Conservation (phyloP, 306 rosid genomes). For the Rosa persica region DNA sequence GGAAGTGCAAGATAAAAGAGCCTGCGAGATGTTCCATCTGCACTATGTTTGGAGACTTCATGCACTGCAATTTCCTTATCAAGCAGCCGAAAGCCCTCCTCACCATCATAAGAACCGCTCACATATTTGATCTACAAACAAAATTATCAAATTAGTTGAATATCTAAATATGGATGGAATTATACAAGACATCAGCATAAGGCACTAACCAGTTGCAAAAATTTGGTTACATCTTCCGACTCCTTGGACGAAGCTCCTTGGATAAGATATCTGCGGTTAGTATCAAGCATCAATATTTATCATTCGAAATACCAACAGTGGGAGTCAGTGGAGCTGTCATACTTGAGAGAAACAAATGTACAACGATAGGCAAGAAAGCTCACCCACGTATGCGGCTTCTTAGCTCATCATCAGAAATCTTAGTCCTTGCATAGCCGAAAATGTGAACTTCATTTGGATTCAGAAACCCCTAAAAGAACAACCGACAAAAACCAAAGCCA, state of each 20-base stretch:
- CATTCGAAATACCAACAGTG: constrained; percentile 18
- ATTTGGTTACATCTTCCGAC: constrained; percentile 48
- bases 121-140: constrained; percentile 75
- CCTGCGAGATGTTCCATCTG: constrained; percentile 73
- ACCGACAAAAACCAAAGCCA: constrained; percentile 1
- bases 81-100: constrained; percentile 67
- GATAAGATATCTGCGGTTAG: constrained; percentile 71
- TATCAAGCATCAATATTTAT: constrained; percentile 23
- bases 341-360: background rate
- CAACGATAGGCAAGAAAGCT: constrained; percentile 23
- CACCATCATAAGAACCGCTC: constrained; percentile 82
- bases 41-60: constrained; percentile 50
- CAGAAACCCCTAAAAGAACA: constrained; percentile 67
- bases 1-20: constrained; percentile 99
- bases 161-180: background rate
- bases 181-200: background rate
- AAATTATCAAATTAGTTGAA: constrained; percentile 19
- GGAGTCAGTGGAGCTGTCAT: background rate
- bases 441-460: constrained; percentile 70
- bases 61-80: constrained; percentile 79
- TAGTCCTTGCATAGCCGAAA: constrained; percentile 95
- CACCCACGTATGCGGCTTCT: constrained; percentile 78
- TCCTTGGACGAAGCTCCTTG: constrained; percentile 53
- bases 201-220: constrained; percentile 81
- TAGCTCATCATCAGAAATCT: constrained; percentile 77